Percentiles rank a stretch among this genome's conserved stretches.
Evolutionary conservation across 2,329 filamentous ascomycete species (phyloP).

Genomic region (Ascochyta koolunga): DNA sequence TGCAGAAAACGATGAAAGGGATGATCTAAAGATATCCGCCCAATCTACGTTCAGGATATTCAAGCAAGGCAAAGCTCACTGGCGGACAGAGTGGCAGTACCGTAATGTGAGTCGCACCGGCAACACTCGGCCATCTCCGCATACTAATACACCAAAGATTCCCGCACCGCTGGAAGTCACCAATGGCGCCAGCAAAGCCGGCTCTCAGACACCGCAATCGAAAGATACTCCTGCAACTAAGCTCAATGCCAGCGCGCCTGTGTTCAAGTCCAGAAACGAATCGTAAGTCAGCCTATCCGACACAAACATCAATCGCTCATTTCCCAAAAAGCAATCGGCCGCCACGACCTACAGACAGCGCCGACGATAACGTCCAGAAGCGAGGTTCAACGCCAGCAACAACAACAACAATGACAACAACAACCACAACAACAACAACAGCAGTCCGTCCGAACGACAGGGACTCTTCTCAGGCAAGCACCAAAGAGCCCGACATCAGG

Average conservation of each 20-base stretch:
- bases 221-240: constrained; percentile 48
- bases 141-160: constrained; percentile 26
- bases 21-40: constrained; percentile 77
- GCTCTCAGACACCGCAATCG: constrained; percentile 51
- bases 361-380: constrained; percentile 22
- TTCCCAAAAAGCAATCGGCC: constrained; percentile 40
- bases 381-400: constrained; percentile 22
- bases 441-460: constrained; percentile 27
- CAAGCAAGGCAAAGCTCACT: constrained; percentile 69
- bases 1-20: constrained; percentile 64
- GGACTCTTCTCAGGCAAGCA: constrained; percentile 17
- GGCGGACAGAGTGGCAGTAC: constrained; percentile 78
- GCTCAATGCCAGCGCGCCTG: constrained; percentile 62
- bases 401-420: no score
- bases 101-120: constrained; percentile 60
- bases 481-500: constrained; percentile 18
- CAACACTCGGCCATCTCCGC: neutral
- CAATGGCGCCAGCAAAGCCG: constrained; percentile 40
- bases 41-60: constrained; percentile 74
- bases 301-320: constrained; percentile 15
- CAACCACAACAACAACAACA: constrained; percentile 20
- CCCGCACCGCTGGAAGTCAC: constrained; percentile 26
- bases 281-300: constrained; percentile 31
- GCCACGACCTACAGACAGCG: constrained; percentile 21
- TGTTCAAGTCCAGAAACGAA: constrained; percentile 64